Base-by-base conservation (phyloP, 75 land plant species). In the Pinus albicaulis region DNA sequence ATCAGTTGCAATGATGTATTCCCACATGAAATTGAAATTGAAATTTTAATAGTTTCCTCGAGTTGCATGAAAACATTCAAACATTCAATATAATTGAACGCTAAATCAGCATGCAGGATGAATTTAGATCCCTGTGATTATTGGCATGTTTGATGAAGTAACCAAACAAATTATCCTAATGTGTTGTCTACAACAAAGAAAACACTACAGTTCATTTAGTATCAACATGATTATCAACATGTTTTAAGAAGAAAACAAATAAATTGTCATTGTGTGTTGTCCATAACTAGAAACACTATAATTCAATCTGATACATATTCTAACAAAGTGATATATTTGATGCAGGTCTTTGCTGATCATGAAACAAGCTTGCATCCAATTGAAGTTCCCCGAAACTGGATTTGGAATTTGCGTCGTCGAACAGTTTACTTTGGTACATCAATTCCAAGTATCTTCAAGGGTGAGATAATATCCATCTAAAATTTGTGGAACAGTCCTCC, bases 331-430 rank as follows among this genome's bases (percentile, higher is more conserved):
- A 28, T 81, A 59, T 23, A n/a, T 23, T 2, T 65, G 17, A 26
- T 77, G 79, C 80, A 93, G 96, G 92, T 93, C 3, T 93, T 93
- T 86, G 96, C 96, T 16, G 96, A 93, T 76, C 85, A 89, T 62
- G 77, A 78, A 55, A 83, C 92, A 4, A 92, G 96, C 76, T 78
- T 73, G 41, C 73, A 76, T 53, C 94, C 94, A 14, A 72, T 87
- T 22, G 74, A 74, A 38, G 92, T 89, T 73, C 89, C 88, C 2
- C 82, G 92, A 31, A n/a, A 62, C 3, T 66, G 74, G 57, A 71
- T 93, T 72, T 92, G 92, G 90, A 85, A 85, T 65, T 76, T 93
- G 16, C 88, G 74, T 16, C 86, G 89, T 38, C 56, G 87, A 14
- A 85, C 78, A 52, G 92, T 92, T 17, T 92, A 80, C 66, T 92